These are phyloP conservation scores for Phytophthora parvispora DNA, from an alignment of 352 stramenopile genomes.

Conservation along the genomic window DNA sequence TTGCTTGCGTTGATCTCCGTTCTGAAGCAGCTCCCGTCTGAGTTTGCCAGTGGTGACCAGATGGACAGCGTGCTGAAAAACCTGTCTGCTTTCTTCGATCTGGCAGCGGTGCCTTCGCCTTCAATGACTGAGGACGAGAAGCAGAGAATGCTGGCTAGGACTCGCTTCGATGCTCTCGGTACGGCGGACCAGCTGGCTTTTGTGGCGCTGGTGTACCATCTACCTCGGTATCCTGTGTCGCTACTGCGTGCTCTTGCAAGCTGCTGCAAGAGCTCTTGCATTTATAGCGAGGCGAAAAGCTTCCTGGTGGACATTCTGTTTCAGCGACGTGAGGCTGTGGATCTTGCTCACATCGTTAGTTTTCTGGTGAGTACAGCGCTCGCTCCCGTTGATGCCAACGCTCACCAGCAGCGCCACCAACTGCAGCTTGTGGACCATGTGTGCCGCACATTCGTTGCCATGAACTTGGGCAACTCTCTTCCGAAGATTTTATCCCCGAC, in stretches of 20 bases:
- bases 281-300: conserved; percentile 79
- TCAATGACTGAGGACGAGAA: conserved; percentile 33
- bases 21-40: conserved; percentile 78
- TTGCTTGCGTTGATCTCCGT: conserved; percentile 80
- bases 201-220: conserved; percentile 78
- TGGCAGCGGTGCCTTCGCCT: conserved; percentile 38
- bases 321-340: conserved; percentile 65
- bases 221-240: conserved; percentile 73
- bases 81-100: conserved; percentile 73
- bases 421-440: conserved; percentile 74
- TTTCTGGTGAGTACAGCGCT: conserved; percentile 85
- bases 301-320: conserved; percentile 88
- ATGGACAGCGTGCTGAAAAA: conserved; percentile 69
- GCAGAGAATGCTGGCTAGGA: conserved; percentile 35
- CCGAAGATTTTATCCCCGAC: conserved; percentile 76
- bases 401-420: conserved; percentile 46
- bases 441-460: conserved; percentile 62
- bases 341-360: conserved; percentile 82
- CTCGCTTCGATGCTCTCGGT: conserved; percentile 64
- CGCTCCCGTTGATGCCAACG: conserved; percentile 32
- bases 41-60: conserved; percentile 50
- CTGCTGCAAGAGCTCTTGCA: conserved; percentile 76
- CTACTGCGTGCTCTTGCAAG: conserved; percentile 77
- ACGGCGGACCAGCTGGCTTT: conserved; percentile 73
- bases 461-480: conserved; percentile 78